Conservation (phyloP, 306 rosid genomes). For the Ziziphus jujuba region DNA sequence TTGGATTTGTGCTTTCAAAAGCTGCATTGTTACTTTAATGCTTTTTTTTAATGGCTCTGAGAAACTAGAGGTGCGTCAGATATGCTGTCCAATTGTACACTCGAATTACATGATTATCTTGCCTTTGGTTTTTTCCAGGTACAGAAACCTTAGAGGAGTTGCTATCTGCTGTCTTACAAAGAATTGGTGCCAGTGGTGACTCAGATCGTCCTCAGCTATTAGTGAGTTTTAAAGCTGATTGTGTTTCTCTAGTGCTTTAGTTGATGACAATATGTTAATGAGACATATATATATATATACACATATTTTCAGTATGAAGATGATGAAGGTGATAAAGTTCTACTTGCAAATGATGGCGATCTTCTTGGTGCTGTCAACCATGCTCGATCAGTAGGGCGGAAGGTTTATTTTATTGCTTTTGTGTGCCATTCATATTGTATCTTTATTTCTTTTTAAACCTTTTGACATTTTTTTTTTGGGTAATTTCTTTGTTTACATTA, state of each 20-base stretch:
- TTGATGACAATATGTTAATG: background rate
- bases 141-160: slow-evolving; percentile 68
- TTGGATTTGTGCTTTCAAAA: background rate
- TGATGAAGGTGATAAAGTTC: slow-evolving; percentile 88
- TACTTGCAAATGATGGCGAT: slow-evolving; percentile 70
- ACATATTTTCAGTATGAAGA: slow-evolving; percentile 65
- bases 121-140: slow-evolving; percentile 41
- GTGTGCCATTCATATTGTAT: slow-evolving; percentile 14
- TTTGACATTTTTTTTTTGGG: background rate
- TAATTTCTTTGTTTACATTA: background rate
- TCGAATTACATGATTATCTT: background rate
- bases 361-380: slow-evolving; percentile 69
- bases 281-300: background rate
- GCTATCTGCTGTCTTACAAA: slow-evolving; percentile 63
- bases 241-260: background rate
- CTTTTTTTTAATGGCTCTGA: background rate
- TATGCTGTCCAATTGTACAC: background rate
- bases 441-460: background rate
- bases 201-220: slow-evolving; percentile 59
- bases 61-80: background rate
- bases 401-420: slow-evolving; percentile 51
- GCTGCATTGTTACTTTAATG: background rate
- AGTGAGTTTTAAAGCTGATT: slow-evolving; percentile 44
- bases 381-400: slow-evolving; percentile 64
- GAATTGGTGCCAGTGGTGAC: slow-evolving; percentile 44